Conservation (phyloP, 2,329 filamentous ascomycete genomes). For the Aspergillus tamarii region DNA sequence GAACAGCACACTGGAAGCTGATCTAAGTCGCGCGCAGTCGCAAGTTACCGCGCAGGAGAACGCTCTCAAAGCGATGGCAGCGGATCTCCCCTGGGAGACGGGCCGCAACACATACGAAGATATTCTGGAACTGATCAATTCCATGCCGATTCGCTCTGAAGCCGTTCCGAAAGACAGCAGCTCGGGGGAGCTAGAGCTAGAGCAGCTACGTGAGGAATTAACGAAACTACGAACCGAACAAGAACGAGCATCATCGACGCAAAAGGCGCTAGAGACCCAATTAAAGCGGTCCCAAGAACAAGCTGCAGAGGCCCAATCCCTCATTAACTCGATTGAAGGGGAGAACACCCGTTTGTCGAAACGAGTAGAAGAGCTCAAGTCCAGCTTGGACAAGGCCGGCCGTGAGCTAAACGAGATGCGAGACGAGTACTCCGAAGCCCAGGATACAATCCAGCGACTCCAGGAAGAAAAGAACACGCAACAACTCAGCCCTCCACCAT, state of each 20-base stretch:
- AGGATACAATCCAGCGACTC: constrained; percentile 35
- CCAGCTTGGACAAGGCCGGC: constrained; percentile 35
- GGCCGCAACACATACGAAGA: constrained; percentile 42
- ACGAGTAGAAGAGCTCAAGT: constrained; percentile 39
- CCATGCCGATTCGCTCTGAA: constrained; percentile 24
- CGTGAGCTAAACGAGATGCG: constrained; percentile 34
- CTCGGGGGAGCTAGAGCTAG: constrained; percentile 23
- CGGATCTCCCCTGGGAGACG: constrained; percentile 36
- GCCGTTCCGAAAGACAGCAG: constrained; percentile 24
- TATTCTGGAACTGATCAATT: constrained; percentile 43
- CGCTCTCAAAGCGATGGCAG: constrained; percentile 41
- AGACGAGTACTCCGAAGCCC: constrained; percentile 36
- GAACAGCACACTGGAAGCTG: constrained; percentile 40
- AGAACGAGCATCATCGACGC: constrained; percentile 30
- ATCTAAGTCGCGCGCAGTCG: constrained; percentile 38
- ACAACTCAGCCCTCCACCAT: constrained; percentile 35
- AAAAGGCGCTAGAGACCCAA: constrained; percentile 39
- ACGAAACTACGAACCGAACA: constrained; percentile 33
- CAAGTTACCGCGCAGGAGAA: constrained; percentile 42
- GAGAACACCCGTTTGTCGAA: constrained; percentile 43
- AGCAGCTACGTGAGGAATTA: constrained; percentile 33
- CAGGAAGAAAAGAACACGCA: constrained; percentile 32
- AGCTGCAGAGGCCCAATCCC: constrained; percentile 38
- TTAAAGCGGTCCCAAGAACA: constrained; percentile 40
- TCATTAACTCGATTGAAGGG: constrained; percentile 42